Evolutionary conservation across 306 rosid genomes (phyloP), one percentile per base, ranked within the genome.

Genomic region (Alnus rubra): DNA sequence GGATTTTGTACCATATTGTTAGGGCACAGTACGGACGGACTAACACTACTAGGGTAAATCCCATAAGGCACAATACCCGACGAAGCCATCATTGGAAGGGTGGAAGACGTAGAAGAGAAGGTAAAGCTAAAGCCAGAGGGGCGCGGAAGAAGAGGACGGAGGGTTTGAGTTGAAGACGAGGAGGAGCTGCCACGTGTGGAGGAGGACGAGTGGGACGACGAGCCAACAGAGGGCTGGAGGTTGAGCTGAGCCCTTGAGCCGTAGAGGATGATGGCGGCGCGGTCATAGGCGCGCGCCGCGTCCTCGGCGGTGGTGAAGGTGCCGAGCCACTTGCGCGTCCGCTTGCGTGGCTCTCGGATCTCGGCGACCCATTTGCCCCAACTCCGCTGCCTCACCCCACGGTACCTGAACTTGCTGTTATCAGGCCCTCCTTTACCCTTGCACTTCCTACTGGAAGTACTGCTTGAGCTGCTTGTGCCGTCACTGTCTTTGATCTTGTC

Each of bases 341-440:
- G 86, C 79, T 92, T 92, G 13, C 98, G 88, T 0, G 98, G 98
- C 83, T 95, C 98, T 2, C 98, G 92, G 83, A 95, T 95, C 97
- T 95, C 98, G 6, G 98, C 98, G 0, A 95, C 98, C 98, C 98
- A 95, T 73, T 95, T 95, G 0, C 98, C 98, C 98, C 98, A 95
- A 82, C 98, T 94, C 9, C 98, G 87, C 73, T 94, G 97, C 13
- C 98, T 82, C 9, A 95, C 98, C 0, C 98, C 98, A 1, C 98
- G 98, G 84, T 86, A 95, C 11, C 98, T 74, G 78, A 92, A 95
- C 83, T 92, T 95, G 85, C 86, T 91, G 84, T 95, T 95, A 81
- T 95, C 98, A 0, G 98, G 98, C 8, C 98, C 98, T 30, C 97
- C 98, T 84, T 92, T 92, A 47, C 97, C 97, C 52, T 88, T 89